Conservation (phyloP, 768 basidiomycete species). For the Leccinum rimulosum region DNA sequence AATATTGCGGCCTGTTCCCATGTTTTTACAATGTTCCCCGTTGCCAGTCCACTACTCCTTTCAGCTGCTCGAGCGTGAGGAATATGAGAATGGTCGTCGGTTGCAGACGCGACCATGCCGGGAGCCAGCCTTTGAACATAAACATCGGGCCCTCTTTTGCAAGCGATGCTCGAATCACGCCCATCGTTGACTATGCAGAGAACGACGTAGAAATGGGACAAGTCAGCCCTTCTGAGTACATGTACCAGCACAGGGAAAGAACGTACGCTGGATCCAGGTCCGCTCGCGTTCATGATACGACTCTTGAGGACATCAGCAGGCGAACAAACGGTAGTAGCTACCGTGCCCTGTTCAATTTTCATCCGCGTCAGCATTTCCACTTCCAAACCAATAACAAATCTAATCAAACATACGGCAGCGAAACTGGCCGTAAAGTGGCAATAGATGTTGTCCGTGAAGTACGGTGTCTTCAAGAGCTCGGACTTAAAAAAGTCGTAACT, state of each 20-base stretch:
- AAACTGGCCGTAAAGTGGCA: slow-evolving; percentile 87
- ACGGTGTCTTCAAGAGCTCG: slow-evolving; percentile 65
- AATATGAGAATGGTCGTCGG: slow-evolving; percentile 89
- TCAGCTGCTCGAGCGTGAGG: slow-evolving; percentile 79
- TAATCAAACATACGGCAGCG: slow-evolving; percentile 57
- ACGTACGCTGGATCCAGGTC: slow-evolving; percentile 72
- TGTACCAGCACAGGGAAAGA: not conserved
- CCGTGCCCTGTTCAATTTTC: slow-evolving; percentile 59
- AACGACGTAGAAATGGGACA: too few species aligned
- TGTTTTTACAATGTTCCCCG: slow-evolving; percentile 31
- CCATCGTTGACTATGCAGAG: slow-evolving; percentile 58
- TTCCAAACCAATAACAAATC: not conserved
- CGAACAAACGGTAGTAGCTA: slow-evolving; percentile 86
- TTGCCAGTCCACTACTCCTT: slow-evolving; percentile 64
- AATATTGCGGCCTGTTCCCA: not conserved
- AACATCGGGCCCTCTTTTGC: slow-evolving; percentile 79
- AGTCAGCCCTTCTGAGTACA: not conserved
- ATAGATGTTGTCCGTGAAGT: slow-evolving; percentile 79
- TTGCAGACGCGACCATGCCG: slow-evolving; percentile 82
- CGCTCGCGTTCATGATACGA: slow-evolving; percentile 87
- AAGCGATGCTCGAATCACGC: slow-evolving; percentile 65
- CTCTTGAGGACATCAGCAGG: slow-evolving; percentile 89
- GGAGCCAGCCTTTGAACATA: slow-evolving; percentile 93
- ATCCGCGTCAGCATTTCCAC: not conserved
- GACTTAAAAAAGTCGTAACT: slow-evolving; percentile 88